Conservation (phyloP, 768 basidiomycete species). For the Chlorophyllum brunneum region DNA sequence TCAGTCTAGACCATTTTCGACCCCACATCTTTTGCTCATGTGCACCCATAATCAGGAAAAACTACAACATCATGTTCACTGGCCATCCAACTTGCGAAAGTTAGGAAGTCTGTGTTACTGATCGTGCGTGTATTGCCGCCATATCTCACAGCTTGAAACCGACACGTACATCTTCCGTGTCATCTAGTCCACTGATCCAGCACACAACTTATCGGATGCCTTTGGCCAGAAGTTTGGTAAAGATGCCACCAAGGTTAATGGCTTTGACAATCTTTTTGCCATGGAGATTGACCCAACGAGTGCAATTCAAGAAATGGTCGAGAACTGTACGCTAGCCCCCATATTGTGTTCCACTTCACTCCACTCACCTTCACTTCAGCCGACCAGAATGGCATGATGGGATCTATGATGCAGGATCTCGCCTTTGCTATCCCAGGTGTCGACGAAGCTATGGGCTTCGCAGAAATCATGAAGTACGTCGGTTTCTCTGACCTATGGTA, state of each 20-base stretch:
- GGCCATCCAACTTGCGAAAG: constrained; percentile 91
- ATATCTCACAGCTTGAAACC: not conserved
- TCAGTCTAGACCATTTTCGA: constrained; percentile 33
- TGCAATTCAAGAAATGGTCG: constrained; percentile 98
- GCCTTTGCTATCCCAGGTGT: constrained; percentile 99
- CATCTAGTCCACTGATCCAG: constrained; percentile 93
- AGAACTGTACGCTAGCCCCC: constrained; percentile 63
- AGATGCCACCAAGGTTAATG: constrained; percentile 97
- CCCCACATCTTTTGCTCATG: not conserved
- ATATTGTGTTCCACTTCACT: not conserved
- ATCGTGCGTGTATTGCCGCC: constrained; percentile 62
- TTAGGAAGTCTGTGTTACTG: constrained; percentile 91
- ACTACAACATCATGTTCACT: constrained; percentile 97
- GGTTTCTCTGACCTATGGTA: not conserved
- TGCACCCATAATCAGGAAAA: constrained; percentile 59
- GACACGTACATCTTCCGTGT: constrained; percentile 2
- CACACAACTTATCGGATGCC: constrained; percentile 97
- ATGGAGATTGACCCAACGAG: constrained; percentile 99
- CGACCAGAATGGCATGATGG: constrained; percentile 93
- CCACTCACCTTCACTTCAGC: constrained; percentile 38
- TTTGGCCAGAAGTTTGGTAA: constrained; percentile 99
- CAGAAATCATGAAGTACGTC: constrained; percentile 98
- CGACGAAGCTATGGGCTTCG: constrained; percentile 99
- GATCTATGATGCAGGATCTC: constrained; percentile 99
- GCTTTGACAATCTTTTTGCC: constrained; percentile 92